phyloP scores from a whole-genome alignment of 148 eudicot genomes.

The Hydrangea macrophylla region DNA sequence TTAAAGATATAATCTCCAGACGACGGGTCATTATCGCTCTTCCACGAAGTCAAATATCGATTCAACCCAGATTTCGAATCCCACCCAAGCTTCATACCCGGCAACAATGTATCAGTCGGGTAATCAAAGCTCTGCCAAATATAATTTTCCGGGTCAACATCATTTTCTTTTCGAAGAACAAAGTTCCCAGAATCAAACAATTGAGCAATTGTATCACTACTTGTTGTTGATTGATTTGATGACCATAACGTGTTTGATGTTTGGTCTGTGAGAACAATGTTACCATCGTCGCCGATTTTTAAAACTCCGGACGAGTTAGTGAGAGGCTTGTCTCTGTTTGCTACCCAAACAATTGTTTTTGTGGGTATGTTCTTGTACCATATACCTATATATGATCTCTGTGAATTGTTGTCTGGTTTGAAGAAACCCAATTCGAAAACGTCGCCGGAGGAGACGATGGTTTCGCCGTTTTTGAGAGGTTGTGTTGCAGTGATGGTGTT shows the following conservation, averaged over 20 bases:
- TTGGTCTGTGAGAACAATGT: not conserved
- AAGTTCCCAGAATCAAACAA: slow-evolving; percentile 14
- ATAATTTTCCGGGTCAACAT: not conserved
- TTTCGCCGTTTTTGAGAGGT: slow-evolving; percentile 21
- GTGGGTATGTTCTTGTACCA: slow-evolving; percentile 7
- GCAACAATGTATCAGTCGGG: slow-evolving; percentile 10
- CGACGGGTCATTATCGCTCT: slow-evolving; percentile 1
- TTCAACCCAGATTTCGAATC: not conserved
- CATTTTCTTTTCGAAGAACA: slow-evolving; percentile 10
- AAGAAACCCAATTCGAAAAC: slow-evolving; percentile 25
- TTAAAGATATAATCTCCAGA: not conserved
- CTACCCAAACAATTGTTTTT: slow-evolving; percentile 10
- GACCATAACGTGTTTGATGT: not conserved
- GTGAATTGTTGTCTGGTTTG: not conserved
- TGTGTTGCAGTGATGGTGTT: slow-evolving; percentile 33
- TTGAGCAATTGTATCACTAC: slow-evolving; percentile 1
- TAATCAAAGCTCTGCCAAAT: slow-evolving; percentile 16
- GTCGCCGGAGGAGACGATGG: slow-evolving; percentile 27
- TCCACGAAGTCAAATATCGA: not conserved
- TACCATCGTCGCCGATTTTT: not conserved
- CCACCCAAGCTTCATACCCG: not conserved
- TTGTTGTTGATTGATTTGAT: not conserved
- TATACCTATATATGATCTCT: slow-evolving; percentile 6
- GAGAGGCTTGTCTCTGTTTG: slow-evolving; percentile 10
- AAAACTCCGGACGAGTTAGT: slow-evolving; percentile 9